Evolutionary conservation across 140 eudicot genomes (phyloP), one percentile per base, ranked within the genome.

Genomic region (Oenanthe javanica): DNA sequence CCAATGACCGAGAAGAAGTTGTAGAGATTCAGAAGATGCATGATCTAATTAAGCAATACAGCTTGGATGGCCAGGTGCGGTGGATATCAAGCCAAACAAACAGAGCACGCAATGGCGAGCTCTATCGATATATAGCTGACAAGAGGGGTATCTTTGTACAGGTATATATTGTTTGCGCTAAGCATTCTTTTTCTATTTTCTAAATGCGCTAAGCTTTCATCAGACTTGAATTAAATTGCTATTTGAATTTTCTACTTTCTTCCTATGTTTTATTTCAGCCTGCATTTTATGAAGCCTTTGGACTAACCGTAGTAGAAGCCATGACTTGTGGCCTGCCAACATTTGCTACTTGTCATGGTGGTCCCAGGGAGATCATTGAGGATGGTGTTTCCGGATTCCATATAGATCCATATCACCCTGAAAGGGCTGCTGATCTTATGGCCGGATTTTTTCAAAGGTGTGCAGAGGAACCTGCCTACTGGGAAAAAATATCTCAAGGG

Each of bases 271-370:
- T 71, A 23, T 49, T 76, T 64, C 86, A 95, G 99, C 99, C 99
- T 81, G 99, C 99, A 72, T 81, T 95, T 74, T 95, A 92, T 73
- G 99, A 95, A 88, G 99, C 99, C 15, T 95, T 95, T 86, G 99
- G 99, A 79, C 96, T 92, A 23, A 95, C 99, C 15, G 99, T 95
- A 71, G 93, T 95, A 61, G 99, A 95, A 83, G 96, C 97, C 79
- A 92, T 95, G 99, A 85, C 89, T 13, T 92, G 97, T 84, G 99
- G 97, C 52, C 97, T 95, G 57, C 99, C 99, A 19, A 92, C 97
- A 45, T 92, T 95, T 85, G 99, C 99, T 45, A 95, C 99, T 49
- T 89, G 91, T 75, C 92, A 92, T 82, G 99, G 99, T 50, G 99
- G 99, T 18, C 99, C 98, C 23, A 82, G 82, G 73, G 99, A 95